These are phyloP conservation scores for Bremia lactucae DNA, from an alignment of 352 stramenopile genomes.

Conservation along the genomic window DNA sequence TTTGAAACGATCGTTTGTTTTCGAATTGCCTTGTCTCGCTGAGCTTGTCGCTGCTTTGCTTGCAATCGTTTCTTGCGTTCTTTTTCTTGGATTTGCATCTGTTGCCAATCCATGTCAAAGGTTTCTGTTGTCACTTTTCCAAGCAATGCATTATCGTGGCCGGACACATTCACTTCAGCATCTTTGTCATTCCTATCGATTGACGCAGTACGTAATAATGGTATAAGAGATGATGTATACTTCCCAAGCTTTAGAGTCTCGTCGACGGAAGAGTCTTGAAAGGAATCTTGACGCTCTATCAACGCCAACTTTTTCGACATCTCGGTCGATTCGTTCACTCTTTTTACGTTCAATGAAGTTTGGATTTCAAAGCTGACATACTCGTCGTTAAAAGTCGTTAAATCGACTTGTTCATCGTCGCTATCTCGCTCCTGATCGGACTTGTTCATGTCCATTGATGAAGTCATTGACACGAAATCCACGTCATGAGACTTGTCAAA, in stretches of 20 bases:
- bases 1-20: constrained; percentile 33
- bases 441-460: not conserved
- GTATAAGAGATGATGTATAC: constrained; percentile 8
- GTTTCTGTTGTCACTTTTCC: constrained; percentile 12
- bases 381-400: constrained; percentile 2
- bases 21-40: constrained; percentile 65
- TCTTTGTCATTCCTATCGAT: constrained; percentile 15
- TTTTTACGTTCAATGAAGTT: constrained; percentile 2
- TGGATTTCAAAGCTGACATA: constrained; percentile 54
- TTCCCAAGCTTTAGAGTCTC: constrained; percentile 20
- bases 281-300: constrained; percentile 2
- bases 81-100: constrained; percentile 63
- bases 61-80: constrained; percentile 58
- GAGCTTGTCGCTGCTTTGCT: constrained; percentile 62
- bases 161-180: constrained; percentile 3
- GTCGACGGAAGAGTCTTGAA: constrained; percentile 5
- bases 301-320: too few relatives aligned
- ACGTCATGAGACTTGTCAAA: constrained; percentile 28
- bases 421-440: not conserved
- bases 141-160: constrained; percentile 9
- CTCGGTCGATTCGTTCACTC: not conserved
- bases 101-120: constrained; percentile 56
- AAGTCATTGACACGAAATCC: constrained; percentile 14
- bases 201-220: constrained; percentile 6
- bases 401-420: constrained; percentile 9